Conservation (phyloP, 2,329 filamentous ascomycete genomes). For the Claviceps capensis region DNA sequence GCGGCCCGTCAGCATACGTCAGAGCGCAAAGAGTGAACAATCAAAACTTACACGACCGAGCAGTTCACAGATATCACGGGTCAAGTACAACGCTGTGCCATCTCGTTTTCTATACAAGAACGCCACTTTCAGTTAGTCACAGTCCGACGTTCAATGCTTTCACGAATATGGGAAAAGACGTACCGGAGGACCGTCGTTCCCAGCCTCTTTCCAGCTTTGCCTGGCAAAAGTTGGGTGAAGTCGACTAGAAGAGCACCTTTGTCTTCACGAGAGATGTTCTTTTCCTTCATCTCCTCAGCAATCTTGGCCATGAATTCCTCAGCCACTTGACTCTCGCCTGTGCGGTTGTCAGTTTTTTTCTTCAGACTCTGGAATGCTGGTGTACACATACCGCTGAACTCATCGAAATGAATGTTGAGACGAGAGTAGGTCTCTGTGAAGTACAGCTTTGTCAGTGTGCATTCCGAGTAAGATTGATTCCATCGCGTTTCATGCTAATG, state of each 20-base stretch:
- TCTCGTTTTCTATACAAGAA: slow-evolving; percentile 40
- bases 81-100: slow-evolving; percentile 64
- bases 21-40: neutral
- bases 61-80: slow-evolving; percentile 64
- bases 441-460: neutral
- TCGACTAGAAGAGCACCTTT: slow-evolving; percentile 62
- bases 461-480: neutral
- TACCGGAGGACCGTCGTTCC: slow-evolving; percentile 54
- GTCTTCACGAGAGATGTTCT: slow-evolving; percentile 52
- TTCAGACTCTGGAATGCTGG: neutral
- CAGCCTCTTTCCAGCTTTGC: slow-evolving; percentile 54
- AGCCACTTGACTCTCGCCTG: slow-evolving; percentile 60
- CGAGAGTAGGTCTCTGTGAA: slow-evolving; percentile 46
- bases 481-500: neutral
- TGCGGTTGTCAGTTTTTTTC: neutral
- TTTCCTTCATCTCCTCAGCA: slow-evolving; percentile 47
- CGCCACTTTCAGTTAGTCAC: neutral
- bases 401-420: slow-evolving; percentile 58
- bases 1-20: neutral
- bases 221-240: slow-evolving; percentile 52
- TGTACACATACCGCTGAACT: slow-evolving; percentile 31
- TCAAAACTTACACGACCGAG: slow-evolving; percentile 36
- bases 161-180: neutral
- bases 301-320: slow-evolving; percentile 52
- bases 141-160: neutral